Base-by-base conservation (phyloP, 2,329 filamentous ascomycete species). In the Aphanoascus verrucosus region DNA sequence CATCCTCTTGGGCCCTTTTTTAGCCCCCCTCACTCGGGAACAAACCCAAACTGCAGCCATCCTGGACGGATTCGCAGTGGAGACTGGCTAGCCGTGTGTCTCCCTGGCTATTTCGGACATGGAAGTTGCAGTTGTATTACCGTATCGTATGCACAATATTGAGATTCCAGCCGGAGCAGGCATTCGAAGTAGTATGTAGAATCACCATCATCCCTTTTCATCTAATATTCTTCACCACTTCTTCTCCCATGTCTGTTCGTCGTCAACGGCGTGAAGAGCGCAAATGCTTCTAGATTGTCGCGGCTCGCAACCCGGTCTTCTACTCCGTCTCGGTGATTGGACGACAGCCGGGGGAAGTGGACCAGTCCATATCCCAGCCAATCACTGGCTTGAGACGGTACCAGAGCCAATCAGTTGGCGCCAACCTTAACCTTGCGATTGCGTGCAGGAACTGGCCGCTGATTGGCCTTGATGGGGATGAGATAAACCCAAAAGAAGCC, bases 41-140 rank as follows among this genome's bases (percentile, higher is more conserved):
- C 23, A 31, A 45, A 31, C 4, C 34, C 40, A 38, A 45, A 44
- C 48, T 50, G 40, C 49, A 52, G 3, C 40, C 44, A 52, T 52
- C 49, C 49, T 43, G 35, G 40, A 23, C 45, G 9, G 40, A 37
- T 19, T 31, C 20, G 15, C 17, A 20, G 48, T 50, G 48, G 48
- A 50, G 48, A 40, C 47, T 23, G n/a, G 17, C 35, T 19, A 35
- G 19, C 28, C 40, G 34, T 28, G 35, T 19, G 23, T 20, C 34
- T 40, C 37, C 48, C 40, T 43, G 23, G n/a, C 23, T 45, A 45
- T 31, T 45, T 31, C 31, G 23, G n/a, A 37, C 11, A 12, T 12
- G 35, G n/a, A 12, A 37, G 35, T n/a, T 37, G n/a, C 35, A 37
- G 5, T 3, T n/a, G n/a, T 28, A 28, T 28, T 28, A 28, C 23